Percentiles rank a stretch among this genome's conserved stretches.
Evolutionary conservation across 495 filamentous ascomycete species (phyloP).

Genomic region (Aspergillus homomorphus): DNA sequence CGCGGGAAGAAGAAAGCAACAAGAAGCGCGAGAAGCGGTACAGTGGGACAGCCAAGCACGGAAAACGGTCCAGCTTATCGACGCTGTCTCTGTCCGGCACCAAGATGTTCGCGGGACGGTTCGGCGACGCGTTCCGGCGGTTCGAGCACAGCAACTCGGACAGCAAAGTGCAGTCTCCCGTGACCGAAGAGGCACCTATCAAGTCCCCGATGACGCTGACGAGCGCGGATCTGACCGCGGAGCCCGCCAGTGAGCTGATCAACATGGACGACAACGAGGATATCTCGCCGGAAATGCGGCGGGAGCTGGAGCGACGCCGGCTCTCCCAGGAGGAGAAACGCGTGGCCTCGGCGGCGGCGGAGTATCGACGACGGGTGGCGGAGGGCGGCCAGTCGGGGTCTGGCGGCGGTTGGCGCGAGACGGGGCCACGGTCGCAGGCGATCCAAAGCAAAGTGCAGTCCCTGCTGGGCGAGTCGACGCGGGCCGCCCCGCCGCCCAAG

Average conservation of each 20-base stretch:
- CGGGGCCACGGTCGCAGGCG: conserved; percentile 61
- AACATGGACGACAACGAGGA: conserved; percentile 59
- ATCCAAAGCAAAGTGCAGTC: conserved; percentile 90
- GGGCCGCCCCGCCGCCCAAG: conserved; percentile 55
- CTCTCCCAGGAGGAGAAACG: conserved; percentile 86
- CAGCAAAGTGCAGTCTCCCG: conserved; percentile 53
- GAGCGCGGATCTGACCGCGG: conserved; percentile 56
- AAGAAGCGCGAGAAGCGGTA: conserved; percentile 69
- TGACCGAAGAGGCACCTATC: conserved; percentile 35
- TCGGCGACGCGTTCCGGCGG: conserved; percentile 91
- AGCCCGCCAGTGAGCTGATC: conserved; percentile 58
- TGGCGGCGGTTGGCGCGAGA: conserved; percentile 47
- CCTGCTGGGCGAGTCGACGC: conserved; percentile 75
- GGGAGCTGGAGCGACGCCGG: conserved; percentile 81
- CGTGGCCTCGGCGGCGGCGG: conserved; percentile 89
- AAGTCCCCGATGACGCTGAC: conserved; percentile 50
- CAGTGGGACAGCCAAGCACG: conserved; percentile 61
- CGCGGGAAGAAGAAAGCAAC: conserved; percentile 67
- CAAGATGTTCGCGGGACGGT: conserved; percentile 85
- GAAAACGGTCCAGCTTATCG: conserved; percentile 77
- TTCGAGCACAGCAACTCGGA: conserved; percentile 69
- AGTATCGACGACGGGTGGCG: conserved; percentile 77
- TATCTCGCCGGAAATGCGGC: conserved; percentile 82
- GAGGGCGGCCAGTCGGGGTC: conserved; percentile 48
- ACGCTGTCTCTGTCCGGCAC: conserved; percentile 71